Percentiles rank a stretch among this genome's conserved stretches.
Evolutionary conservation across 2,329 filamentous ascomycete species (phyloP).

Genomic region (Chalaropsis ovoidea): DNA sequence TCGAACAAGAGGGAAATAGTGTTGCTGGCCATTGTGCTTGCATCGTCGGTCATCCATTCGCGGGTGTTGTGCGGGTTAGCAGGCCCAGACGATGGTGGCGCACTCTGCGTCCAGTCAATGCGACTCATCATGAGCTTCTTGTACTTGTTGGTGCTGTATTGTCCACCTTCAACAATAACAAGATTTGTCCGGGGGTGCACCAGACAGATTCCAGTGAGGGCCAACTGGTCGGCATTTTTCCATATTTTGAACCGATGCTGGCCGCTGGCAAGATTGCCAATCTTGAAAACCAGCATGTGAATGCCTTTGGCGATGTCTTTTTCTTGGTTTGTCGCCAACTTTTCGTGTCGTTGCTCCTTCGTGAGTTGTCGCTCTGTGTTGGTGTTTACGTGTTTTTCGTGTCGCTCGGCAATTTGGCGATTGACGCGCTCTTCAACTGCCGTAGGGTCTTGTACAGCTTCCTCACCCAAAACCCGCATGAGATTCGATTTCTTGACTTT

Average conservation of each 20-base stretch:
- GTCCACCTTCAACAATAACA: constrained; percentile 83
- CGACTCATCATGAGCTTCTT: constrained; percentile 89
- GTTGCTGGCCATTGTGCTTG: constrained; percentile 75
- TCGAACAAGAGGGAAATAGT: constrained; percentile 80
- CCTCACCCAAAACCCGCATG: constrained; percentile 89
- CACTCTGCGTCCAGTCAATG: constrained; percentile 90
- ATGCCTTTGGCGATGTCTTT: constrained; percentile 82
- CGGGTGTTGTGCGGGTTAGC: constrained; percentile 53
- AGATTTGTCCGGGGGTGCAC: constrained; percentile 83
- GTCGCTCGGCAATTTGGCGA: constrained; percentile 79
- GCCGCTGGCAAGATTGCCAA: constrained; percentile 80
- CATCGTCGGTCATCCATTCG: constrained; percentile 66
- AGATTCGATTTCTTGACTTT: constrained; percentile 97
- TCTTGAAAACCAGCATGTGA: constrained; percentile 76
- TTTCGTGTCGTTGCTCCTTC: constrained; percentile 77
- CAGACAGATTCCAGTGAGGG: constrained; percentile 80
- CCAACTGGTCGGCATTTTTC: constrained; percentile 82
- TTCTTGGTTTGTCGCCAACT: constrained; percentile 70
- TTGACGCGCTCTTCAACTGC: constrained; percentile 93
- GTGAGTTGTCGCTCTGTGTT: constrained; percentile 83
- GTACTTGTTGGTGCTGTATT: constrained; percentile 72
- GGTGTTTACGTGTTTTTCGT: constrained; percentile 61
- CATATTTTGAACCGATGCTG: constrained; percentile 89
- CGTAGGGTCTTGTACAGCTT: constrained; percentile 83
- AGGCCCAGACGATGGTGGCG: constrained; percentile 53